Percentiles rank a stretch among this genome's conserved stretches.
These are phyloP conservation scores for Hypoxylon sp. DNA, from an alignment of 2,329 filamentous ascomycete species.

Conservation along the genomic window DNA sequence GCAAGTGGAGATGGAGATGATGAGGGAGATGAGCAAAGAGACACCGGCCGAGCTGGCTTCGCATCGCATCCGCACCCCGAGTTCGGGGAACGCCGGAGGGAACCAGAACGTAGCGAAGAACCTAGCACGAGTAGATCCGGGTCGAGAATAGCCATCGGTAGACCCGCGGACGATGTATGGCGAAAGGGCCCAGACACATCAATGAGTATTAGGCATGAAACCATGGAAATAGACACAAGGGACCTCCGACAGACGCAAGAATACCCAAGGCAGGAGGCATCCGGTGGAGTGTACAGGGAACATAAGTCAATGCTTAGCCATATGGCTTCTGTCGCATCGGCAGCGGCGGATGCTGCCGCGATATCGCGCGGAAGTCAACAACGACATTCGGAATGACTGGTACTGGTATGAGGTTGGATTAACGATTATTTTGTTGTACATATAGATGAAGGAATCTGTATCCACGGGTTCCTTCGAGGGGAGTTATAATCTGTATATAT, in stretches of 20 bases:
- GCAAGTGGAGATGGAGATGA: constrained; percentile 50
- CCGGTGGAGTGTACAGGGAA: constrained; percentile 44
- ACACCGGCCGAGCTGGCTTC: constrained; percentile 42
- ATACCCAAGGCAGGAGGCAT: constrained; percentile 32
- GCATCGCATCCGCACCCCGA: constrained; percentile 45
- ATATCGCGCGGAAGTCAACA: constrained; percentile 45
- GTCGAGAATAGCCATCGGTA: constrained; percentile 51
- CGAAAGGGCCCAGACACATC: constrained; percentile 50
- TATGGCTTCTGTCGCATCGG: constrained; percentile 56
- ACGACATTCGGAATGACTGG: constrained; percentile 37
- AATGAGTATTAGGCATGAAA: constrained; percentile 44
- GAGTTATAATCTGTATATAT: constrained; percentile 37
- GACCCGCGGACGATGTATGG: constrained; percentile 53
- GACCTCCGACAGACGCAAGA: constrained; percentile 44
- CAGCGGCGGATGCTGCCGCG: constrained; percentile 50
- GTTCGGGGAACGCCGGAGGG: constrained; percentile 42
- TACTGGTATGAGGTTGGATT: constrained; percentile 13
- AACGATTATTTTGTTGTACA: constrained; percentile 21
- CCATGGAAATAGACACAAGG: constrained; percentile 54
- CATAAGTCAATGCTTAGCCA: constrained; percentile 55
- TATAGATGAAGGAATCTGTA: constrained; percentile 23
- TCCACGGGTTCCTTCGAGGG: constrained; percentile 18
- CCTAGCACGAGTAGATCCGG: constrained; percentile 38
- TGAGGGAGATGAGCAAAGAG: constrained; percentile 51
- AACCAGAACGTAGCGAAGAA: constrained; percentile 49